Conservation (phyloP, 1,284 basidiomycete genomes). For the Ceratobasidium sp. region DNA sequence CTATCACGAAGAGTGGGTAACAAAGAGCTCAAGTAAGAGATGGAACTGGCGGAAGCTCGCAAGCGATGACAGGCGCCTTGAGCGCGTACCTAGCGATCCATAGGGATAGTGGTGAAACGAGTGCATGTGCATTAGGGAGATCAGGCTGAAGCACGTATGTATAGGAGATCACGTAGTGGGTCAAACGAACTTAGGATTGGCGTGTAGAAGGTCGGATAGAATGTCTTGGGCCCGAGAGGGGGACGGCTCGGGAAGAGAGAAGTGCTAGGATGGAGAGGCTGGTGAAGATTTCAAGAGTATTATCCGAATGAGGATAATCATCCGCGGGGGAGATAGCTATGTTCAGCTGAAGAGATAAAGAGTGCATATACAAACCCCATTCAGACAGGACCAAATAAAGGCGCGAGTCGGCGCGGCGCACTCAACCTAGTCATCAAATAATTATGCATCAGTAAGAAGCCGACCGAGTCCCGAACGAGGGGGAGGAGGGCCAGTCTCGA, state of each 20-base stretch:
- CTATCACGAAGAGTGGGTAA: conserved; percentile 1
- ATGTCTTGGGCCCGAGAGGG: neutral
- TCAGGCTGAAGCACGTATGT: neutral
- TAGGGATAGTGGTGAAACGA: conserved; percentile 5
- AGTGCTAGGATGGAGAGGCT: neutral
- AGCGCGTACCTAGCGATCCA: conserved; percentile 23
- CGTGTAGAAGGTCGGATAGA: conserved; percentile 15
- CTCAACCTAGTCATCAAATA: neutral
- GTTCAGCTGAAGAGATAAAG: conserved; percentile 17
- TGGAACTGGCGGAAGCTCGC: conserved; percentile 20
- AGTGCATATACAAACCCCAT: conserved; percentile 21
- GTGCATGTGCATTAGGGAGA: neutral
- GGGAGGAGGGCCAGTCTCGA: neutral
- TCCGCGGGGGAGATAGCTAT: neutral
- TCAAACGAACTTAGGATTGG: neutral
- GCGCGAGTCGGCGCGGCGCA: neutral
- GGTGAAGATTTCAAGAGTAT: neutral
- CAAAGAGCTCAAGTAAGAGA: neutral
- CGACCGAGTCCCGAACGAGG: neutral
- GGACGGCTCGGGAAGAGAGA: conserved; percentile 20
- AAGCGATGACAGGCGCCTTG: conserved; percentile 28
- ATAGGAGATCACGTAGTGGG: neutral
- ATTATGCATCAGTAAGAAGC: conserved; percentile 13
- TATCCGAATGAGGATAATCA: neutral
- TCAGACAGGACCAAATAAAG: conserved; percentile 22